Evolutionary conservation across 2,329 filamentous ascomycete genomes (phyloP).

Genomic region (Xylariales sp.): DNA sequence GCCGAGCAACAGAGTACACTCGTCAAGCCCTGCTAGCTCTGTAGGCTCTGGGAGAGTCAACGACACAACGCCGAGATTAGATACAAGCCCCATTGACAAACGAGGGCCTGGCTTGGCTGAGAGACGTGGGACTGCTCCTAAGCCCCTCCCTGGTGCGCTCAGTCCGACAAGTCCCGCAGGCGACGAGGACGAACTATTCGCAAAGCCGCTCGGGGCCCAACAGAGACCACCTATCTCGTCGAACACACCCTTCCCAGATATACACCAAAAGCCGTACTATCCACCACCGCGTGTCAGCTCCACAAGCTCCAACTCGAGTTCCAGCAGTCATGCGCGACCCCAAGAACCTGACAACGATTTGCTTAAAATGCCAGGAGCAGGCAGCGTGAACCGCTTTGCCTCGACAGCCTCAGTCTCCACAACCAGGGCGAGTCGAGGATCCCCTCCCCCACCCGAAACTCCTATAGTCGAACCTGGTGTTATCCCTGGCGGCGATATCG

Average conservation of each 20-base stretch:
- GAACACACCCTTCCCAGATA: conserved; percentile 39
- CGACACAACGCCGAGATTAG: conserved; percentile 50
- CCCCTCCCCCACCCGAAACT: conserved; percentile 91
- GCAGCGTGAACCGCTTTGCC: conserved; percentile 55
- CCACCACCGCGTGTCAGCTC: conserved; percentile 46
- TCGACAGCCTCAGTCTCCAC: conserved; percentile 93
- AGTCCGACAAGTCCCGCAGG: conserved; percentile 74
- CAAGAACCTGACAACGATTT: conserved; percentile 23
- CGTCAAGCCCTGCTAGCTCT: conserved; percentile 25
- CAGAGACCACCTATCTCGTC: conserved; percentile 34
- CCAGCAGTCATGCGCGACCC: conserved; percentile 25
- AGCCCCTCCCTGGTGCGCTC: conserved; percentile 59
- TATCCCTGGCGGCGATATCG: conserved; percentile 75
- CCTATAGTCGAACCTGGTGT: conserved; percentile 70
- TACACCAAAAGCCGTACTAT: conserved; percentile 56
- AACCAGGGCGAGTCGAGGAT: conserved; percentile 85
- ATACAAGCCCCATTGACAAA: conserved; percentile 50
- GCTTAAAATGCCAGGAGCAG: conserved; percentile 37
- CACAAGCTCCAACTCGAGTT: conserved; percentile 22
- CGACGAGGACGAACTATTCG: conserved; percentile 77
- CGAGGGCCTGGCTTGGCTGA: conserved; percentile 69
- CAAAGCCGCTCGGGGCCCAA: conserved; percentile 53
- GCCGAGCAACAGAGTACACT: conserved; percentile 27
- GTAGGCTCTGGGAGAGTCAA: conserved; percentile 37
- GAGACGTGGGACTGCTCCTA: conserved; percentile 74